Base-by-base conservation (phyloP, 306 rosid species). In the Vigna reflexopilosa region DNA sequence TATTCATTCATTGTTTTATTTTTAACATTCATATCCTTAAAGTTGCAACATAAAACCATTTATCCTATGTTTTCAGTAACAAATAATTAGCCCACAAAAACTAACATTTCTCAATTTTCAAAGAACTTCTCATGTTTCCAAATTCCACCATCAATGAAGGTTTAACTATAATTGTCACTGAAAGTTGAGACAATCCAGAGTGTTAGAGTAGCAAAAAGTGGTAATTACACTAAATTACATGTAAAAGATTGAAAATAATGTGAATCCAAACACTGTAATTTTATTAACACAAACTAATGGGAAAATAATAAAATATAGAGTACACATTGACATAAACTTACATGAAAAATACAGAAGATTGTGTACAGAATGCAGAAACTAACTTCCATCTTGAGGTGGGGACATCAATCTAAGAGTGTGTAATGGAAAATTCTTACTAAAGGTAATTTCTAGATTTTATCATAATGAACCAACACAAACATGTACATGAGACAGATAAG, bases 401-500 rank as follows among this genome's bases (percentile, higher is more conserved):
- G 34, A 17, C 52, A 66, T 30, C 14, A 36, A 34, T 67, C 55
- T 67, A 68, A 28, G 57, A 61, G 51, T 75, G 55, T 49, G 34
- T 24, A 20, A 49, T 10, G 70, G 62, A 65, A 65, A 67, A 42
- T 11, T 59, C n/a, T 51, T 54, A 57, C 73, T 45, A 38, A 17
- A 16, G 10, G 20, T 47, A 83, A 52, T 82, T 75, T 82, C 80
- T 44, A 38, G 70, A 77, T 50, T 19, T 10, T 45, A 45, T 61
- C 30, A 75, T 63, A 59, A 62, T 50, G 34, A 49, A 72, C 49
- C 55, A 71, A 79, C 77, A 76, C 7, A 72, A 76, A 22, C 62
- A 84, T 72, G 68, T 67, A 64, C 47, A 57, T 34, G 68, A 63
- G 68, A 68, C 52, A 66, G n/a, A 58, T 59, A 62, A 64, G 67